Base-by-base conservation (phyloP, 371 early-diverging fungal genomes). In the Gilbertella persicaria region DNA sequence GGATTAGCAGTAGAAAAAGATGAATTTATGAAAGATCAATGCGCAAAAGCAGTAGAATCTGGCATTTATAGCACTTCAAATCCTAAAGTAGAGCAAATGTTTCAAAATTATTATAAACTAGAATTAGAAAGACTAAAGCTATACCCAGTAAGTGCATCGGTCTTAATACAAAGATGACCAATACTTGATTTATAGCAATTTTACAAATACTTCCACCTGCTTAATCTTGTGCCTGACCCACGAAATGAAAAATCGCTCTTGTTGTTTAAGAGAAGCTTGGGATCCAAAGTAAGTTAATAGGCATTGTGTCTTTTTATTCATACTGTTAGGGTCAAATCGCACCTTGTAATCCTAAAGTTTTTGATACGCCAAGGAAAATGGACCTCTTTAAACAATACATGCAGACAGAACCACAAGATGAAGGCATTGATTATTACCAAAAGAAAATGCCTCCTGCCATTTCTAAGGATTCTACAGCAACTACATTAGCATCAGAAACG, bases 381-480 rank as follows among this genome's bases (percentile, higher is more conserved):
- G 50, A 56, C 16, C 17, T 56, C 2, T 37, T 43, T 4, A 56
- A 42, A 20, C 42, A 56, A 21, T 56, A 49, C 21, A 29, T 56
- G n/a, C 33, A 16, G 1, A 42, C 19, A 1, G 37, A 46, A 2
- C 49, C 48, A 25, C 26, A 45, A 10, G 38, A 45, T 12, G 44
- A 35, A 2, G n/a, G 25, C 5, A 26, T 23, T 8, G 23, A 24
- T 4, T 49, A 49, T 24, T 56, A 56, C 35, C 48, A 49, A 42
- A 49, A 43, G n/a, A 56, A 49, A 20, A 17, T 43, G 1, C 21
- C 44, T 14, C 49, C 49, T 7, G 36, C 33, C 20, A 29, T 49
- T 1, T 43, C 43, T n/a, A 19, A 20, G 6, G 56, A 56, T 26
- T 13, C 24, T 12, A 24, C 26, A 9, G 48, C 42, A 2, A 42